Conservation (phyloP, 2,329 filamentous ascomycete species). For the Parastagonospora nodorum region DNA sequence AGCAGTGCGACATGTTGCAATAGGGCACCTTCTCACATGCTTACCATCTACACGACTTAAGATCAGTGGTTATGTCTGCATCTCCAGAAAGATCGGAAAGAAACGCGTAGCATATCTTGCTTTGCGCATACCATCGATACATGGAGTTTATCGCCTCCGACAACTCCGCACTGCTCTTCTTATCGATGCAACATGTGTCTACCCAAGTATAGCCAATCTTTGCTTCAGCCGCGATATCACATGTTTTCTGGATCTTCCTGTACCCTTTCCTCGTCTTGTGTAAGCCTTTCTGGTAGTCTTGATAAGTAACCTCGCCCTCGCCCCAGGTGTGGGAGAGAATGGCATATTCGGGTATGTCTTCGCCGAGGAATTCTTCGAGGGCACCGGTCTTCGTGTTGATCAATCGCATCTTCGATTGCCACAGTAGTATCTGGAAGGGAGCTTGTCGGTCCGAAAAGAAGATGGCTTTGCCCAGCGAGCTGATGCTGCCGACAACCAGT, state of each 20-base stretch:
- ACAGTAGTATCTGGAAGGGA: too few species aligned
- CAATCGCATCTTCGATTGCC: slow-evolving; percentile 1
- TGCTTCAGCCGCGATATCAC: neutral
- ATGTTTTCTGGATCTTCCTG: slow-evolving; percentile 5
- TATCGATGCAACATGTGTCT: slow-evolving; percentile 9
- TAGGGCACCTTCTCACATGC: neutral
- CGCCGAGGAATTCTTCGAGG: slow-evolving; percentile 7
- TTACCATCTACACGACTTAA: neutral
- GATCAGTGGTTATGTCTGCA: neutral
- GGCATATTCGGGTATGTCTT: slow-evolving; percentile 8
- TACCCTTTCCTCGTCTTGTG: slow-evolving; percentile 5
- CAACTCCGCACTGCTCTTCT: neutral
- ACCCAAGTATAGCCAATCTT: slow-evolving; percentile 8
- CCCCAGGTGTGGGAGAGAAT: slow-evolving; percentile 14
- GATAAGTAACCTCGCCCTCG: slow-evolving; percentile 5
- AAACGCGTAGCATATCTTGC: slow-evolving; percentile 2
- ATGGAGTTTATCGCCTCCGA: slow-evolving; percentile 3
- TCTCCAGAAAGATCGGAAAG: neutral
- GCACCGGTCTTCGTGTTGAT: slow-evolving; percentile 4
- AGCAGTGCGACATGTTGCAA: neutral
- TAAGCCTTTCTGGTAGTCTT: slow-evolving; percentile 1
- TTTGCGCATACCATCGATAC: slow-evolving; percentile 2
- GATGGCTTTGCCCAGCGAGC: too few species aligned
- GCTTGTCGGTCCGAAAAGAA: too few species aligned
- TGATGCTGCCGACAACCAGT: too few species aligned